Conservation (phyloP, 1,284 basidiomycete species). For the Fomes fomentarius region DNA sequence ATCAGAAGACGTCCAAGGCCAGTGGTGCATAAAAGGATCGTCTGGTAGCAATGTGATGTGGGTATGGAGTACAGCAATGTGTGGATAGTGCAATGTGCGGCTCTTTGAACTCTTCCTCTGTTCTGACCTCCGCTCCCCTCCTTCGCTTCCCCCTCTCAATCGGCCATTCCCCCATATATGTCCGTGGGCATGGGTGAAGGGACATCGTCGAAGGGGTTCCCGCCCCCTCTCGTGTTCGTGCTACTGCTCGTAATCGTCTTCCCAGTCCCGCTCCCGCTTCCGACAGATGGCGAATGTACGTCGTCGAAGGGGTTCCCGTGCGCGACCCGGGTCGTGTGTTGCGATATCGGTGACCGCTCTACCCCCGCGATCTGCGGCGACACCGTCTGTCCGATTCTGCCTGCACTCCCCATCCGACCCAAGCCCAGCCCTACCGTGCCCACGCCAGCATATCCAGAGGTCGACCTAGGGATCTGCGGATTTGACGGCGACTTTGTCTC, state of each 20-base stretch:
- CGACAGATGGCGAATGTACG: not conserved
- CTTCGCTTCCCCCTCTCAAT: not conserved
- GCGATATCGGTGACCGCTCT: conserved; percentile 1
- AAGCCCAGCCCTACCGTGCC: conserved; percentile 14
- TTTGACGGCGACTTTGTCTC: not conserved
- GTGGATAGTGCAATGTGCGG: conserved; percentile 20
- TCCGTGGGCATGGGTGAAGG: conserved; percentile 17
- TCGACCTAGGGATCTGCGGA: not conserved
- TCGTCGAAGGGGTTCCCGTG: too few relatives aligned
- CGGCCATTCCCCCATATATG: conserved; percentile 18
- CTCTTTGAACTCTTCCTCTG: not conserved
- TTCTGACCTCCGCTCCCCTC: not conserved
- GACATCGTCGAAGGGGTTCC: conserved; percentile 15
- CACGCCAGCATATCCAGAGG: not conserved
- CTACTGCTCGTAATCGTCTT: not conserved
- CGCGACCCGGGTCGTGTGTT: not conserved
- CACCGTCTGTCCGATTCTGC: not conserved
- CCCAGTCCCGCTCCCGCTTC: not conserved
- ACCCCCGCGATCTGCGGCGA: not conserved
- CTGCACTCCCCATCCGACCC: conserved; percentile 10
- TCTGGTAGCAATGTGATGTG: conserved; percentile 14
- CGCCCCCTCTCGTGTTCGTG: not conserved
- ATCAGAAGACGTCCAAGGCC: not conserved
- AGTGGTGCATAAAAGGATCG: not conserved
- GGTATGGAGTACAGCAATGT: conserved; percentile 14